A percentile compares a stretch with the other conserved stretches of the same genome.
phyloP scores from a whole-genome alignment of 2,329 filamentous ascomycete species.

The Neonectria ditissima region DNA sequence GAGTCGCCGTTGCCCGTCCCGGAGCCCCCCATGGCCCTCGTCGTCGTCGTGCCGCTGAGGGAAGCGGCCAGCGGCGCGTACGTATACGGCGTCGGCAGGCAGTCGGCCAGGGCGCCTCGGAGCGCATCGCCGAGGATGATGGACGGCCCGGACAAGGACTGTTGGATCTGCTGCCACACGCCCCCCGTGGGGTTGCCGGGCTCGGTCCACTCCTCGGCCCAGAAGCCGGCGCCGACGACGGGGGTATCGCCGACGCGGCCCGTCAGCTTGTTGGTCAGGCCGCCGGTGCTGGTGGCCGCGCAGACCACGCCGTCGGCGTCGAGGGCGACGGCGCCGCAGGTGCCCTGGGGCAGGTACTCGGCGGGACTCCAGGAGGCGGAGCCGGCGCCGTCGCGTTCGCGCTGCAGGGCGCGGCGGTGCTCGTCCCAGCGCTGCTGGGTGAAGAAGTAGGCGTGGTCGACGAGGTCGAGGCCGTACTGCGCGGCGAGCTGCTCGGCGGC shows the following conservation, averaged over 20 bases:
- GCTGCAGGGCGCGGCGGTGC: slow-evolving; percentile 70
- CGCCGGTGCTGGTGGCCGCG: slow-evolving; percentile 76
- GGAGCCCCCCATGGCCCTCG: slow-evolving; percentile 69
- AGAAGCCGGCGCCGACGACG: slow-evolving; percentile 85
- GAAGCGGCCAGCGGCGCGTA: slow-evolving; percentile 50
- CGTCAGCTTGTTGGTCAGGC: slow-evolving; percentile 88
- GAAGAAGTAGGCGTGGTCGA: slow-evolving; percentile 80
- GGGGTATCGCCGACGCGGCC: slow-evolving; percentile 90
- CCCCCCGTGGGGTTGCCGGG: slow-evolving; percentile 50
- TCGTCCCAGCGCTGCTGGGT: slow-evolving; percentile 84
- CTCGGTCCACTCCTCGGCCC: slow-evolving; percentile 85
- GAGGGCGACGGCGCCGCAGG: slow-evolving; percentile 84
- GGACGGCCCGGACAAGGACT: slow-evolving; percentile 25
- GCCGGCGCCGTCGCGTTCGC: slow-evolving; percentile 57
- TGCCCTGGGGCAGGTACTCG: slow-evolving; percentile 84
- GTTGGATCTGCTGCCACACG: slow-evolving; percentile 31
- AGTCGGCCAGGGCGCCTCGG: slow-evolving; percentile 66
- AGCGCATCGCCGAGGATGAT: slow-evolving; percentile 53
- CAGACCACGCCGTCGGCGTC: slow-evolving; percentile 82
- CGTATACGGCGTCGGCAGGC: slow-evolving; percentile 63
- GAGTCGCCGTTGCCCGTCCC: slow-evolving; percentile 92
- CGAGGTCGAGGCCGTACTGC: slow-evolving; percentile 77
- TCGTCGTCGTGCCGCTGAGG: slow-evolving; percentile 31
- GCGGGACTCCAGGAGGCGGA: slow-evolving; percentile 67
- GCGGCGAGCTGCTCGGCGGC: slow-evolving; percentile 77